These are phyloP conservation scores for Boechera divaricarpa DNA, from an alignment of 345 rosid species.

Conservation along the genomic window DNA sequence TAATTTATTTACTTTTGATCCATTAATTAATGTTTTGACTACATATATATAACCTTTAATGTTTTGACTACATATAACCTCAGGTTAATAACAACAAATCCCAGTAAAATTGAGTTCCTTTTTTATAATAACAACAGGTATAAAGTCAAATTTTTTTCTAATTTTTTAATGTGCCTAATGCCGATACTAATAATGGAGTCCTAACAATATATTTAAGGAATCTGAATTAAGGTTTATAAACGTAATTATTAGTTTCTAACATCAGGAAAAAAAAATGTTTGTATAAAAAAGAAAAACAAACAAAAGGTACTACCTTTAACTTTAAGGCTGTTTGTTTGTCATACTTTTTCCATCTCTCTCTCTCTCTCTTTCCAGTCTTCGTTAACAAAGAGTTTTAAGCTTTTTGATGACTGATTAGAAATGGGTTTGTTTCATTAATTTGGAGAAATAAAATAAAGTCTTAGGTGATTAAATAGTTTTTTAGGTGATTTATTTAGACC, in stretches of 20 bases:
- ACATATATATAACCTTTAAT: neutral
- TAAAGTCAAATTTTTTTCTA: no score
- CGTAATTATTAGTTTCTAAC: slow-evolving; percentile 14
- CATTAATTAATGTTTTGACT: slow-evolving; percentile 8
- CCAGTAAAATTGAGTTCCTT: neutral
- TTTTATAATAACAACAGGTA: neutral
- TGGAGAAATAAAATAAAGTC: neutral
- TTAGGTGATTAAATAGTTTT: neutral
- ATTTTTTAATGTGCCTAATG: neutral
- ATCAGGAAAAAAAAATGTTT: neutral
- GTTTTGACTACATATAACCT: slow-evolving; percentile 10
- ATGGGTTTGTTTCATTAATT: slow-evolving; percentile 16
- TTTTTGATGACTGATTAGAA: slow-evolving; percentile 34
- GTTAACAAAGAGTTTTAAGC: slow-evolving; percentile 30
- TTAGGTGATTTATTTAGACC: slow-evolving; percentile 22
- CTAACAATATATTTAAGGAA: neutral
- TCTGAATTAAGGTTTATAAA: slow-evolving; percentile 9
- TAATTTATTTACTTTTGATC: neutral
- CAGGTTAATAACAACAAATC: slow-evolving; percentile 38
- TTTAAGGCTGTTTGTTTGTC: slow-evolving; percentile 40
- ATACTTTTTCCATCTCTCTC: neutral
- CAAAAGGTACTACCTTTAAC: slow-evolving; percentile 42
- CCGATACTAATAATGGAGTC: slow-evolving; percentile 8
- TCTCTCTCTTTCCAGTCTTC: neutral
- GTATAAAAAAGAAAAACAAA: neutral